Evolutionary conservation across 1,139 yeast species (phyloP).

Genomic region (Kodamaea arcana): DNA sequence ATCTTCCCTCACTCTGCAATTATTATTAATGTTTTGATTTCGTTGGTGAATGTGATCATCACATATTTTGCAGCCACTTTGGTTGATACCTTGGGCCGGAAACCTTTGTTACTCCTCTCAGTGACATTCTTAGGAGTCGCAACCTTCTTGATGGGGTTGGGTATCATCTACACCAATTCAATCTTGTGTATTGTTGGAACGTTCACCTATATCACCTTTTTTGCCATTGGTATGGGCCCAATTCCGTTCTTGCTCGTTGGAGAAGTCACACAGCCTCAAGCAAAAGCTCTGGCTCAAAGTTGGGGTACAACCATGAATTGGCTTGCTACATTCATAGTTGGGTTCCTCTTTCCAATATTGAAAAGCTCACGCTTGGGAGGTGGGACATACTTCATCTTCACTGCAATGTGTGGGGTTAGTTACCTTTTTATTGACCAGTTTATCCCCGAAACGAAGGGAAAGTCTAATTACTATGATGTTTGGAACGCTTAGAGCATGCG

Average conservation of each 20-base stretch:
- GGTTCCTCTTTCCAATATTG: conserved; percentile 73
- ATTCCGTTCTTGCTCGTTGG: conserved; percentile 88
- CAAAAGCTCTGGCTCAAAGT: conserved; percentile 85
- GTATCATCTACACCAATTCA: conserved; percentile 51
- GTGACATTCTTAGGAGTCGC: conserved; percentile 67
- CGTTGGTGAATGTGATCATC: conserved; percentile 65
- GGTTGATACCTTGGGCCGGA: conserved; percentile 73
- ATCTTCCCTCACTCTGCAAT: conserved; percentile 70
- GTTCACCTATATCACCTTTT: conserved; percentile 69
- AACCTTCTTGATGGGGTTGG: conserved; percentile 60
- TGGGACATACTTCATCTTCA: conserved; percentile 71
- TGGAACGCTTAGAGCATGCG: too few relatives aligned
- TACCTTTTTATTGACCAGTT: conserved; percentile 40
- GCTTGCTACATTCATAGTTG: conserved; percentile 82
- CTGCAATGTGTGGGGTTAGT: conserved; percentile 50
- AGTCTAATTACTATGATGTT: conserved; percentile 53
- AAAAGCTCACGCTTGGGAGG: conserved; percentile 64
- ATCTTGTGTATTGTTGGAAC: conserved; percentile 61
- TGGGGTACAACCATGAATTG: conserved; percentile 90
- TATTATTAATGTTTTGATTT: conserved; percentile 67
- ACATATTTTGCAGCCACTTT: conserved; percentile 70
- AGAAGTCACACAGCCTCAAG: conserved; percentile 77
- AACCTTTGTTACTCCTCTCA: conserved; percentile 63
- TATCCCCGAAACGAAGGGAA: conserved; percentile 82
- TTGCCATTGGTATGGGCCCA: conserved; percentile 92